A percentile compares a stretch with the other conserved stretches of the same genome.
Conservation (phyloP, 169 alveolate species). For the Toxoplasma gondii region DNA sequence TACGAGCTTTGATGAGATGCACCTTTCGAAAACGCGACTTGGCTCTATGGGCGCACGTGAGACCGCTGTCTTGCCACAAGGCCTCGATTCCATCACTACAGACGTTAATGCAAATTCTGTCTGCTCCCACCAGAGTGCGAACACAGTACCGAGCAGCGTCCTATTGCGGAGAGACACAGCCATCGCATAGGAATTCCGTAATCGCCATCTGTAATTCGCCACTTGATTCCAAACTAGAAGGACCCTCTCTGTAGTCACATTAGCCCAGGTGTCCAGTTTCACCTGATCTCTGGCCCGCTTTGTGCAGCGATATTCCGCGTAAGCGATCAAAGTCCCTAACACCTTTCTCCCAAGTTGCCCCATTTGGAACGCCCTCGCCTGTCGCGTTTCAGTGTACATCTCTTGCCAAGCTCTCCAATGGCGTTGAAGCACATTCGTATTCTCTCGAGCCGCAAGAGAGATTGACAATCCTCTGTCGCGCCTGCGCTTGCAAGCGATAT, state of each 20-base stretch:
- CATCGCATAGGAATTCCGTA: neutral
- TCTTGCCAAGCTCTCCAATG: neutral
- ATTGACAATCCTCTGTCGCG: neutral
- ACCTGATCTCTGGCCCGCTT: conserved; percentile 1
- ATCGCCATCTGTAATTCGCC: neutral
- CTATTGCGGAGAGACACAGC: neutral
- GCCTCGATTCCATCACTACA: neutral
- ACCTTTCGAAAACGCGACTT: no score
- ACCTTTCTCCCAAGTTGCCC: neutral
- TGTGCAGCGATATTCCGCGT: neutral
- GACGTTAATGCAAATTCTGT: neutral
- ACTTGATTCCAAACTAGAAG: neutral
- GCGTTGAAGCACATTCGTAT: neutral
- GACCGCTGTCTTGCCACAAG: no score
- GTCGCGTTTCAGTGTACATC: neutral
- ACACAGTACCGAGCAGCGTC: neutral
- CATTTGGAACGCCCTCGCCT: neutral
- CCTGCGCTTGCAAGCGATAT: neutral
- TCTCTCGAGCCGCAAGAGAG: neutral
- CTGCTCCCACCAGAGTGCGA: neutral
- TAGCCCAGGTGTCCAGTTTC: neutral
- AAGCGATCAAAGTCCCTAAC: neutral
- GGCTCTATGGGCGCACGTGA: no score
- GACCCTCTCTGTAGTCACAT: neutral
- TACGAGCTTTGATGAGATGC: no score